Evolutionary conservation across 768 basidiomycete species (phyloP).

Genomic region (Leucocoprinus birnbaumii): DNA sequence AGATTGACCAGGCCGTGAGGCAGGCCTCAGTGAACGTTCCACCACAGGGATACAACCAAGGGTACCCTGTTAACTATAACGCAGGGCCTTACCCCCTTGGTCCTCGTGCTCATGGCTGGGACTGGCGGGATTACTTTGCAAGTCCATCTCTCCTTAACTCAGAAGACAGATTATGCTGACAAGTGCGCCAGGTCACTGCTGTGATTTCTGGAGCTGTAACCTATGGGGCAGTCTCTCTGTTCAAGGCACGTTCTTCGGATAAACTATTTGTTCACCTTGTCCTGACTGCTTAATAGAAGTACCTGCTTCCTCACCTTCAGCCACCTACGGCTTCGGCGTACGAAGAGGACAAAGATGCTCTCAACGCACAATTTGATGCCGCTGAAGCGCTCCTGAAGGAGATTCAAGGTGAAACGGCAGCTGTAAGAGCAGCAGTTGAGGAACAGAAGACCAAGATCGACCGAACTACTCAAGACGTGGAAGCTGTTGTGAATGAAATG

Average conservation of each 20-base stretch:
- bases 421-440: conserved; percentile 71
- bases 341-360: conserved; percentile 80
- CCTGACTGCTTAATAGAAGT: conserved; percentile 60
- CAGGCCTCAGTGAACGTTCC: conserved; percentile 43
- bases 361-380: conserved; percentile 87
- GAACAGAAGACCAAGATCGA: conserved; percentile 75
- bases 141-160: conserved; percentile 15
- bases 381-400: conserved; percentile 79
- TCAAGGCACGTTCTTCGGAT: conserved; percentile 49
- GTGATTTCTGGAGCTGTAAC: conserved; percentile 84
- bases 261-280: neutral
- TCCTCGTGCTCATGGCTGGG: conserved; percentile 58
- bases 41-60: conserved; percentile 18
- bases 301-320: conserved; percentile 83
- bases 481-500: conserved; percentile 70
- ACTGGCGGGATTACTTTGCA: conserved; percentile 98
- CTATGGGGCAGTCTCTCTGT: conserved; percentile 78
- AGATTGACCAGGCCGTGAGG: conserved; percentile 84
- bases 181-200: conserved; percentile 72
- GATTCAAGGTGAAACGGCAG: conserved; percentile 73
- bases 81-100: conserved; percentile 19
- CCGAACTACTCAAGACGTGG: conserved; percentile 68
- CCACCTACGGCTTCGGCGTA: conserved; percentile 89
- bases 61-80: conserved; percentile 43
- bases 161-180: conserved; percentile 21